Evolutionary conservation across 306 rosid species (phyloP).

Genomic region (Quercus mongolica): DNA sequence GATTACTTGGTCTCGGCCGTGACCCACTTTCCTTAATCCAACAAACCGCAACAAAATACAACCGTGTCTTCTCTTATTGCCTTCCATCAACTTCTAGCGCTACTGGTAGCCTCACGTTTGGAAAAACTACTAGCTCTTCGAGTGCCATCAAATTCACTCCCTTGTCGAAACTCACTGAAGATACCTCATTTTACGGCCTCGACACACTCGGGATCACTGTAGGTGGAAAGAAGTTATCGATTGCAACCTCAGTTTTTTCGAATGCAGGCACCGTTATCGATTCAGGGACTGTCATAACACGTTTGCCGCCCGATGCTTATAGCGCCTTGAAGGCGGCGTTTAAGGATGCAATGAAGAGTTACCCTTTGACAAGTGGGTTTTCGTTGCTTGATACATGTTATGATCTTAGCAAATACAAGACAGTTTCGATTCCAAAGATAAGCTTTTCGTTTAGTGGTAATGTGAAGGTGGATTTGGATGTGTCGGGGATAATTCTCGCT

Average conservation of each 20-base stretch:
- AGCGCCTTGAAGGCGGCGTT: slow-evolving; percentile 29
- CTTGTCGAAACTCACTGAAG: slow-evolving; percentile 12
- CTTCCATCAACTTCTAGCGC: slow-evolving; percentile 58
- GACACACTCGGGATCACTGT: slow-evolving; percentile 38
- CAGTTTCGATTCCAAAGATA: slow-evolving; percentile 34
- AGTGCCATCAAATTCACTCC: slow-evolving; percentile 45
- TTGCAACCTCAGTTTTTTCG: slow-evolving; percentile 39
- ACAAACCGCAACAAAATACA: slow-evolving; percentile 53
- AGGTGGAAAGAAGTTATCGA: slow-evolving; percentile 26
- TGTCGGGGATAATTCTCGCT: slow-evolving; percentile 27
- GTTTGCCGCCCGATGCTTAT: slow-evolving; percentile 63
- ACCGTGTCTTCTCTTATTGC: slow-evolving; percentile 62
- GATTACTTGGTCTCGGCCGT: slow-evolving; percentile 80
- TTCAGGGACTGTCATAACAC: slow-evolving; percentile 70
- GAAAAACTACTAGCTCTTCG: background rate
- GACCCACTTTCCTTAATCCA: slow-evolving; percentile 55
- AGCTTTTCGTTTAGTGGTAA: slow-evolving; percentile 38
- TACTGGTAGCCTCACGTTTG: slow-evolving; percentile 51
- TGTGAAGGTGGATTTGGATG: slow-evolving; percentile 24
- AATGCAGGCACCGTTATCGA: slow-evolving; percentile 54
- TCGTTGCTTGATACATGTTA: slow-evolving; percentile 70
- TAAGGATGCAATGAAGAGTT: slow-evolving; percentile 36
- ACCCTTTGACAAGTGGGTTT: slow-evolving; percentile 16
- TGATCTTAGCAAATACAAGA: slow-evolving; percentile 23
- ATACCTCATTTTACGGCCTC: slow-evolving; percentile 47